Evolutionary conservation across 2,329 filamentous ascomycete species (phyloP).

Genomic region (Exophiala mesophila): DNA sequence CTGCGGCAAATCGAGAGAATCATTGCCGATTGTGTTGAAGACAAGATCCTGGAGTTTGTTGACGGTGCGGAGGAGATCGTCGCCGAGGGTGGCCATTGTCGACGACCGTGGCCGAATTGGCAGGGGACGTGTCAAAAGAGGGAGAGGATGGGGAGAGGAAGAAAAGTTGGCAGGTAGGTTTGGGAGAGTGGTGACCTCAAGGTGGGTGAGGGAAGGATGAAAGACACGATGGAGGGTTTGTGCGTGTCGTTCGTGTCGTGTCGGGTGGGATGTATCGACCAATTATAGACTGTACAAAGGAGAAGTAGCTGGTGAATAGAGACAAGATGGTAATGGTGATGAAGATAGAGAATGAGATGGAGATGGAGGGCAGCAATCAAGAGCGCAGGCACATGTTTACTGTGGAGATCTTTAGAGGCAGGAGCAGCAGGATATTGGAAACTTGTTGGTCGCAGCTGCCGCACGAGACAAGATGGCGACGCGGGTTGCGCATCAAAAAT

Average conservation of each 20-base stretch:
- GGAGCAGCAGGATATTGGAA: too few relatives aligned
- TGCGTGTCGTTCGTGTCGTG: too few relatives aligned
- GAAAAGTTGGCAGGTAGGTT: slow-evolving; percentile 14
- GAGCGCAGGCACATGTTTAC: background rate
- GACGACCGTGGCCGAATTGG: slow-evolving; percentile 12
- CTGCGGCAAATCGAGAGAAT: slow-evolving; percentile 93
- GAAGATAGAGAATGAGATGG: too few relatives aligned
- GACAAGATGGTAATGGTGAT: too few relatives aligned
- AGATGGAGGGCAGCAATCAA: background rate
- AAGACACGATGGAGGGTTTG: too few relatives aligned
- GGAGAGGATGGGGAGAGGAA: background rate
- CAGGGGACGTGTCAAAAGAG: background rate
- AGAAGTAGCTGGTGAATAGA: background rate
- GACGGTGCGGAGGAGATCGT: slow-evolving; percentile 90
- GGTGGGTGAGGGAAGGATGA: background rate
- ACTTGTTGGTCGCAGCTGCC: too few relatives aligned
- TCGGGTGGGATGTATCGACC: too few relatives aligned
- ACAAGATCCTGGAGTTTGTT: slow-evolving; percentile 98
- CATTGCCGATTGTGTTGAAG: slow-evolving; percentile 99
- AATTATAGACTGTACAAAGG: background rate
- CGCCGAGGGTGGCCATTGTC: slow-evolving; percentile 84
- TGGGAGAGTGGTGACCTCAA: slow-evolving; percentile 4
- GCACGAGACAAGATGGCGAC: too few relatives aligned
- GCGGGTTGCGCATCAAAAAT: too few relatives aligned
- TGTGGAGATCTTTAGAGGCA: too few relatives aligned